Evolutionary conservation across 768 basidiomycete species (phyloP), one percentile per base, ranked within the genome.

Genomic region (Pleurotus pulmonarius): DNA sequence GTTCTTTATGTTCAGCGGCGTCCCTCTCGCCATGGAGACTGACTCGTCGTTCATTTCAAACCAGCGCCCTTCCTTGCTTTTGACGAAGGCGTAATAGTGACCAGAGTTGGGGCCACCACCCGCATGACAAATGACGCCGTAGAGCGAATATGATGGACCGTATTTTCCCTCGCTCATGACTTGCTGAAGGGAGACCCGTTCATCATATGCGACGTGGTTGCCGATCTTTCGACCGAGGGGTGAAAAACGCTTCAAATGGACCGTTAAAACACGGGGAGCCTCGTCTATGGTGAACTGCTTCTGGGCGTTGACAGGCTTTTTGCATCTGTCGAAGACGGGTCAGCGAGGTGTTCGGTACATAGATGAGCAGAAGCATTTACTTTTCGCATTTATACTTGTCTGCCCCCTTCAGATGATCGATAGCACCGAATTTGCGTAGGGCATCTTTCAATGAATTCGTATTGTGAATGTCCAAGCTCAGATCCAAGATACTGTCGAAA

Each of bases 371-470:
- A 43, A 13, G 38, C 79, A n/a, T 90, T 64, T 67, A 97, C 94
- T 93, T 98, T 73, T 99, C 97, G 71, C 97, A 99, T 68, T 95
- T 93, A 71, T 99, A 99, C 73, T 95, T 95, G 77, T 99, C 93
- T 5, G 86, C 84, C 0, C 96, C 97, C 59, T 85, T 90, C 59
- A 99, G 70, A 59, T 81, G 76, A 66, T 99, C 97, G 46, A 89
- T 75, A 6, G 84, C 86, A 38, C 90, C 83, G 63, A 97, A 97
- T 65, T 86, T 88, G 37, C 80, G 78, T 56, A 96, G 70, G 2
- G 92, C 93, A 3, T 88, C 85, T 67, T 78, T 84, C 49, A 98
- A 63, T 3, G 76, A 78, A 29, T 76, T 69, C 29, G 78, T 76
- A 55, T 81, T 83, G 58, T 83, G 77, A 57, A 98, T 90, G 69